Percentiles rank a stretch among this genome's conserved stretches.
These are phyloP conservation scores for Lumnitzera racemosa DNA, from an alignment of 345 rosid species.

Conservation along the genomic window DNA sequence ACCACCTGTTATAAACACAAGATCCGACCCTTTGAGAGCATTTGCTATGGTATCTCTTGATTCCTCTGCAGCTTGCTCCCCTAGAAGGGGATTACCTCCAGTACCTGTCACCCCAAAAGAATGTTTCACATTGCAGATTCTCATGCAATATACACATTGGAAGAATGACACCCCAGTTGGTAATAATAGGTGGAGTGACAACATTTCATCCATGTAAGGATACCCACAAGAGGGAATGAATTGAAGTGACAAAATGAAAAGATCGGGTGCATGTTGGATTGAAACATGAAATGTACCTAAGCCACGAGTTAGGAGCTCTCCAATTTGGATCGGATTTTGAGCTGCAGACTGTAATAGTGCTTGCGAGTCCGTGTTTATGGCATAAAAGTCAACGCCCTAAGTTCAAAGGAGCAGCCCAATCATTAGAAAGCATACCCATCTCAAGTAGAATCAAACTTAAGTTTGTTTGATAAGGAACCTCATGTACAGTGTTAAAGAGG, in stretches of 20 bases:
- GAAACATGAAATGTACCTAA: constrained; percentile 41
- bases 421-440: constrained; percentile 3
- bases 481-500: too few relatives aligned
- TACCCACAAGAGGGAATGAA: too few relatives aligned
- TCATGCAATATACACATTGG: not conserved
- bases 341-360: constrained; percentile 85
- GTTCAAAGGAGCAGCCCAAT: constrained; percentile 10
- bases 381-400: constrained; percentile 89
- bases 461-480: too few relatives aligned
- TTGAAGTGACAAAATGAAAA: not conserved
- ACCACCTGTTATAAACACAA: constrained; percentile 95
- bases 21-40: constrained; percentile 96
- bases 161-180: too few relatives aligned
- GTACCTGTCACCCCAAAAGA: constrained; percentile 50
- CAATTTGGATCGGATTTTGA: constrained; percentile 78
- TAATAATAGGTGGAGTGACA: too few relatives aligned
- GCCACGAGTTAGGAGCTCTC: constrained; percentile 96
- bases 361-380: constrained; percentile 93
- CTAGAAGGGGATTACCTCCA: constrained; percentile 92
- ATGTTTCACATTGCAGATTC: too few relatives aligned
- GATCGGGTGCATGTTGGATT: not conserved
- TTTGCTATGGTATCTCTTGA: constrained; percentile 81
- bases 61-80: constrained; percentile 99
- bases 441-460: too few relatives aligned
- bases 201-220: too few relatives aligned